These are phyloP conservation scores for Elymus sibiricus DNA, from an alignment of 176 grass and related monocot genomes.

Conservation along the genomic window DNA sequence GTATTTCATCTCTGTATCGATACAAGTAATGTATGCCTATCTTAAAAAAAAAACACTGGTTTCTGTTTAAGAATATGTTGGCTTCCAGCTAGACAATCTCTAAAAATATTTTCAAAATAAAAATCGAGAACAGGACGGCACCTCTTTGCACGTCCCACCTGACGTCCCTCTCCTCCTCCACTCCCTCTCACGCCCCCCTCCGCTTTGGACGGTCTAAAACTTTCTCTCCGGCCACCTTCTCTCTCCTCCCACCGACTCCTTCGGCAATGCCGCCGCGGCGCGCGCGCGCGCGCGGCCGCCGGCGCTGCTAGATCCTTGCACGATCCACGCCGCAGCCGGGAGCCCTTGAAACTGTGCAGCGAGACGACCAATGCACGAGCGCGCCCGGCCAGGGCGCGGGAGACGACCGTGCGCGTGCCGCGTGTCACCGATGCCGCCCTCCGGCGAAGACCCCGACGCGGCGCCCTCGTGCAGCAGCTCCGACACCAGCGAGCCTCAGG, in stretches of 20 bases:
- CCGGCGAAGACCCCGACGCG: conserved; percentile 49
- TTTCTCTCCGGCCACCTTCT: conserved; percentile 26
- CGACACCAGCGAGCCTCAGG: not conserved
- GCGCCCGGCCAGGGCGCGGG: conserved; percentile 24
- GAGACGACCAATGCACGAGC: conserved; percentile 51
- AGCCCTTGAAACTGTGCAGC: conserved; percentile 3
- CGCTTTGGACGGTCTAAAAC: conserved; percentile 31
- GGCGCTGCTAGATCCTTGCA: conserved; percentile 30
- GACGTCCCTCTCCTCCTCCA: conserved; percentile 9
- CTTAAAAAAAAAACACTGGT: too few relatives aligned
- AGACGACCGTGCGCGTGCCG: conserved; percentile 30
- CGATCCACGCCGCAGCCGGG: conserved; percentile 14
- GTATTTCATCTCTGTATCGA: too few relatives aligned
- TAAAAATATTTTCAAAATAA: not conserved
- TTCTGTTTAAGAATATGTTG: too few relatives aligned
- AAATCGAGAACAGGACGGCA: conserved; percentile 13
- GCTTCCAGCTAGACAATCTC: not conserved
- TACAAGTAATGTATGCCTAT: too few relatives aligned
- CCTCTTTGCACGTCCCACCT: conserved; percentile 39
- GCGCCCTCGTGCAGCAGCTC: conserved; percentile 39
- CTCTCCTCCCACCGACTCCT: conserved; percentile 28
- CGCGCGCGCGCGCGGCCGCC: conserved; percentile 37
- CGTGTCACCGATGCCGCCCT: conserved; percentile 53
- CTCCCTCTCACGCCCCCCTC: conserved; percentile 1
- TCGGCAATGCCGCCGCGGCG: conserved; percentile 56